These are phyloP conservation scores for Alternaria hordeiaustralica DNA, from an alignment of 2,329 filamentous ascomycete genomes.

Conservation along the genomic window DNA sequence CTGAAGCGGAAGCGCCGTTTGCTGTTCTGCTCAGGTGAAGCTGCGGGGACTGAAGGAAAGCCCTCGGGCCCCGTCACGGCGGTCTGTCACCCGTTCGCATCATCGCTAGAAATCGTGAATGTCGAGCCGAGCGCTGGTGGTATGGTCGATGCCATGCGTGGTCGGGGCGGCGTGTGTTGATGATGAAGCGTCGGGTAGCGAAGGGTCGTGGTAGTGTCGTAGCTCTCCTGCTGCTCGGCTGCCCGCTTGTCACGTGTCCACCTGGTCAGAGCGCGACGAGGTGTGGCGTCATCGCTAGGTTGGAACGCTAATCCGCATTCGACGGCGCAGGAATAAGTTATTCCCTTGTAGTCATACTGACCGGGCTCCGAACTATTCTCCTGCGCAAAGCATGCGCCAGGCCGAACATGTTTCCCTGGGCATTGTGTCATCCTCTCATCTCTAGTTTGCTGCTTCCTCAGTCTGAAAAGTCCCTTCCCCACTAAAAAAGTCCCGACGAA, in stretches of 20 bases:
- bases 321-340: slow-evolving; percentile 19
- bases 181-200: slow-evolving; percentile 2
- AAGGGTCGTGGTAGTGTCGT: slow-evolving; percentile 1
- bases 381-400: slow-evolving; percentile 21
- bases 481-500: background rate
- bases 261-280: background rate
- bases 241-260: slow-evolving; percentile 8
- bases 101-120: background rate
- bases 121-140: background rate
- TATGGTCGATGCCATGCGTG: background rate
- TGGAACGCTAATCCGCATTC: slow-evolving; percentile 20
- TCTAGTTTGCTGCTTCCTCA: slow-evolving; percentile 3
- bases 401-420: slow-evolving; percentile 16
- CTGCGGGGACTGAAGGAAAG: slow-evolving; percentile 1
- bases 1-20: background rate
- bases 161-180: background rate
- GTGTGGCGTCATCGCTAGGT: slow-evolving; percentile 10
- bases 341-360: slow-evolving; percentile 22
- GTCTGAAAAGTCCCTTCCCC: background rate
- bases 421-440: slow-evolving; percentile 10
- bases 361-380: slow-evolving; percentile 6
- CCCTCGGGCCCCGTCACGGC: background rate
- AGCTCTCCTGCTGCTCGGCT: background rate
- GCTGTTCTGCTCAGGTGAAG: background rate
- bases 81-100: slow-evolving; percentile 6